Evolutionary conservation across 208 protist species (phyloP).

Genomic region (Wallacemonas rigidus): DNA sequence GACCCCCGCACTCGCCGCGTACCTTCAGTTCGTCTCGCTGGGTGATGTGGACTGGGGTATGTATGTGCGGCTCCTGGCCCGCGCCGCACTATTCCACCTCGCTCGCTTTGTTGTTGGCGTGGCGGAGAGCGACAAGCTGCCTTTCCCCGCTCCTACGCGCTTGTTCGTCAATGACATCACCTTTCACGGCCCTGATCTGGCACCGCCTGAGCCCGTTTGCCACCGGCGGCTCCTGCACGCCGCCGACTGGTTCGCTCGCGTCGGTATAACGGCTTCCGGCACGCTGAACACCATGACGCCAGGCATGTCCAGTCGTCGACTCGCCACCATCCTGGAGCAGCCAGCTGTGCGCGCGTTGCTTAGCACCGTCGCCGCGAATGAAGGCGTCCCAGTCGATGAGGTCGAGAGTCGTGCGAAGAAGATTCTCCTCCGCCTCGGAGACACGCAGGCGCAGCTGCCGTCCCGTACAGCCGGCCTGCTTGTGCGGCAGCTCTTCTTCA

Average conservation of each 20-base stretch:
- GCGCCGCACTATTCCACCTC: conserved; percentile 43
- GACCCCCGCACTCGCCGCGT: conserved; percentile 29
- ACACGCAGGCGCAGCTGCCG: conserved; percentile 48
- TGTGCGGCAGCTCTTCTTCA: conserved; percentile 58
- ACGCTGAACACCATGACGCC: conserved; percentile 32
- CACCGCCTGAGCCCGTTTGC: conserved; percentile 38
- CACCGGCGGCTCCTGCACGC: conserved; percentile 27
- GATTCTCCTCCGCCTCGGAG: conserved; percentile 79
- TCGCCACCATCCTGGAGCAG: conserved; percentile 55
- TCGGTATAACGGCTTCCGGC: conserved; percentile 52
- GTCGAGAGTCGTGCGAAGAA: conserved; percentile 49
- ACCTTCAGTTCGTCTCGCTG: conserved; percentile 51
- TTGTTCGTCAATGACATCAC: conserved; percentile 64
- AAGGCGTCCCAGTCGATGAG: conserved; percentile 37
- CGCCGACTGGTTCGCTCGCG: conserved; percentile 47
- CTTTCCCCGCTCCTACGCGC: conserved; percentile 49
- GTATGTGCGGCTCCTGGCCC: conserved; percentile 62
- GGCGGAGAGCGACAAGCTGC: conserved; percentile 5
- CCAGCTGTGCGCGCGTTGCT: conserved; percentile 57
- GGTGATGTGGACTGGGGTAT: conserved; percentile 63
- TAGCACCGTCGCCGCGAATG: conserved; percentile 39
- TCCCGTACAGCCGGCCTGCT: conserved; percentile 54
- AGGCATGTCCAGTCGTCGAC: conserved; percentile 53
- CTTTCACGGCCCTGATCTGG: conserved; percentile 36
- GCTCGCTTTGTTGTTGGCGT: conserved; percentile 23